Base-by-base conservation (phyloP, 2,329 filamentous ascomycete species). In the Fusarium sp. region DNA sequence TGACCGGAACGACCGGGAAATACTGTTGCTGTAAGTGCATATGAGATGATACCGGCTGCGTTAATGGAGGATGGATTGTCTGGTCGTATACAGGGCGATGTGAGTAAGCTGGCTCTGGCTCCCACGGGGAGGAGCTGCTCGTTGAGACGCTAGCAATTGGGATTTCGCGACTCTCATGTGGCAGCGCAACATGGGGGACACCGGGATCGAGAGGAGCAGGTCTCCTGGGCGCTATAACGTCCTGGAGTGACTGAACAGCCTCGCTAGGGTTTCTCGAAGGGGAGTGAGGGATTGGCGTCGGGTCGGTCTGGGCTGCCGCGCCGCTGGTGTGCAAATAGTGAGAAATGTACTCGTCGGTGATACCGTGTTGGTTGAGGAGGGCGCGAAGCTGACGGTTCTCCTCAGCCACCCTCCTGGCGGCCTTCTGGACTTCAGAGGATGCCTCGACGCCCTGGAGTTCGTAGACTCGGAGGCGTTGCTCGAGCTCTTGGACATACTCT, bases 401-500 rank as follows among this genome's bases (percentile, higher is more conserved):
- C 14, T 90, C 87, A 4, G 87, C 84, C 3, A 93, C 91, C 59
- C 81, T 86, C 60, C 89, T 83, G 2, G 91, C 91, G 0, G 90
- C 91, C 55, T 84, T 80, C 75, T 93, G 91, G 11, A 93, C 88
- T 74, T 93, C 90, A n/a, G 85, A 81, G 0, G 89, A 90, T 4
- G 90, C 91, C 73, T 90, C 85, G 51, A 91, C 84, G n/a, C 91
- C 91, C 27, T 85, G 81, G 34, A 86, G 82, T 77, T 93, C 89
- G 75, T 86, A 92, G 57, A 81, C 79, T 50, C 88, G 85, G 31
- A 80, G 71, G 63, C 87, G 88, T 58, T 84, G 81, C 78, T 93
- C 90, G 29, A 93, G 84, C 58, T 91, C 89, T 65, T 88, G 83
- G 36, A 93, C 80, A 75, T 93, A 93, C 74, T 92, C 90, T 80